Base-by-base conservation (phyloP, 2,329 filamentous ascomycete species). In the Chrysoporthe puriensis region DNA sequence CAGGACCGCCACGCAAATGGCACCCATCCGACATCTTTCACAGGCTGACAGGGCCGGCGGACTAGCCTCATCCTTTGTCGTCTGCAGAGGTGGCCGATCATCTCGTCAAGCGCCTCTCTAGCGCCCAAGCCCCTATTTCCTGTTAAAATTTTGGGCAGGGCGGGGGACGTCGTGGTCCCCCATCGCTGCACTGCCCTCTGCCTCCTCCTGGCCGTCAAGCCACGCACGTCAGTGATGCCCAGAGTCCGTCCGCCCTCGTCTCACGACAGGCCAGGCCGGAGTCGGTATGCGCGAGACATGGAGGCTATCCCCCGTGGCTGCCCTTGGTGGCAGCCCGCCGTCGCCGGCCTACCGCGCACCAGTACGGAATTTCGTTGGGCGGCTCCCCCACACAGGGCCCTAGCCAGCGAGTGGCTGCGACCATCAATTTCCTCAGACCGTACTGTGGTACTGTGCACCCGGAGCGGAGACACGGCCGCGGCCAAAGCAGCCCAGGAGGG, bases 211-310 rank as follows among this genome's bases (percentile, higher is more conserved):
- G 50, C 32, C 26, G 11, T 16, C 50, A 54, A 32, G 50, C 50
- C 50, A 54, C 60, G 46, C 32, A 64, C 62, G 62, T 64, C 52
- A 57, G 44, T 50, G 62, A 26, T 32, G 32, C 32, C 32, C 42
- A 43, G 36, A 52, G 46, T 44, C 50, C 40, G 26, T 32, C 26
- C 40, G 44, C n/a, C 44, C 21, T 36, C 40, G 60, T 21, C 60
- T 50, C 50, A 13, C 50, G 32, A 13, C 21, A 52, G 21, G 50
- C 13, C n/a, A 21, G 5, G 14, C 8, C 32, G 32, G 50, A 14
- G 26, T 54, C 50, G 26, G 21, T 21, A 21, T 34, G 21, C 21
- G 26, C 32, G 50, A 54, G 16, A 32, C 50, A 32, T 16, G 14
- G 48, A 26, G 50, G 26, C 13, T 32, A 5, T 3, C n/a, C 21